phyloP scores from a whole-genome alignment of 164 flowering plant genomes.

The Euptelea pleiosperma region DNA sequence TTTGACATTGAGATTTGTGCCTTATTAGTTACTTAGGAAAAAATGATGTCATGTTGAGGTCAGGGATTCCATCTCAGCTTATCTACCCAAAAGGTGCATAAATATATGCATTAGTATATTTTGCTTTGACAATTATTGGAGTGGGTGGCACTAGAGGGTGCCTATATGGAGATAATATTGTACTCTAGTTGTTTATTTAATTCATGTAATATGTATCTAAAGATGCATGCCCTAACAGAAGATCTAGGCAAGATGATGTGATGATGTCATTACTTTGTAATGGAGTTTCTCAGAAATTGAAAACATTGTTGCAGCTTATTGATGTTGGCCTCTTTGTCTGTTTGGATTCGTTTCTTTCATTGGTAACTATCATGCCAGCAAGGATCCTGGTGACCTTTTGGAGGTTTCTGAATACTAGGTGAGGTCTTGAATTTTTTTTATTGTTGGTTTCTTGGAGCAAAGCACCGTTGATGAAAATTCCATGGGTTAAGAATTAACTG shows the following conservation, averaged over 20 bases:
- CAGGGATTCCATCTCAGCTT: background rate
- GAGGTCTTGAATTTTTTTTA: conserved; percentile 14
- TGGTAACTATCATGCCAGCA: conserved; percentile 91
- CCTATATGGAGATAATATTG: too few relatives aligned
- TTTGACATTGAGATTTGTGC: background rate
- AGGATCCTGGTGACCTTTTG: conserved; percentile 56
- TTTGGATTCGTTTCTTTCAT: conserved; percentile 83
- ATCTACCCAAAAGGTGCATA: background rate
- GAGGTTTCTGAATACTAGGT: conserved; percentile 72
- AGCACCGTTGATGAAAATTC: background rate
- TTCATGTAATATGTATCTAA: too few relatives aligned
- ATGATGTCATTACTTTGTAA: background rate
- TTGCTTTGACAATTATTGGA: background rate
- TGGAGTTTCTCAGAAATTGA: conserved; percentile 10
- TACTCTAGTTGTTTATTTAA: too few relatives aligned
- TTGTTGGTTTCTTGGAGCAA: background rate
- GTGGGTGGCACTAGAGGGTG: conserved; percentile 3
- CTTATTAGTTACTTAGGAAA: background rate
- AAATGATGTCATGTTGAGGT: too few relatives aligned
- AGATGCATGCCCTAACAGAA: too few relatives aligned
- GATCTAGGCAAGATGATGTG: background rate
- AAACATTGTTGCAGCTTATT: conserved; percentile 72
- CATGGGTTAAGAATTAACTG: background rate
- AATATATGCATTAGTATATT: background rate
- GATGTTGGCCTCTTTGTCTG: conserved; percentile 93